Evolutionary conservation across 75 land plant genomes (phyloP), one percentile per base, ranked within the genome.

Genomic region (Pinus albicaulis): DNA sequence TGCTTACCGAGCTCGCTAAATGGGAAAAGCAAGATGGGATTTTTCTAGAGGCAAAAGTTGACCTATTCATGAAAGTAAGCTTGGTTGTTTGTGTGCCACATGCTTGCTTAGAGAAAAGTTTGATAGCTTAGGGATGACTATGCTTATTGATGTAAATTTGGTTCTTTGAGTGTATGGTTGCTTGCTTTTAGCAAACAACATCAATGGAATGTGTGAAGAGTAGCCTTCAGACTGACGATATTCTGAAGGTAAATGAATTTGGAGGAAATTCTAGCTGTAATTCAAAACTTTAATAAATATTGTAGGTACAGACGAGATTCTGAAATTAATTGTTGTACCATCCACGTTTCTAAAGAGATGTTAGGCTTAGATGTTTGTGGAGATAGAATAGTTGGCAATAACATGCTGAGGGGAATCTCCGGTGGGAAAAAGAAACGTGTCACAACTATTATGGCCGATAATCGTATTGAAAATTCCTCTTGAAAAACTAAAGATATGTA

Each of bases 11-110:
- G 85, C 87, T 95, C 55, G 90, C 89, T 61, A 91, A 80, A 75
- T 87, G 98, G 64, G 98, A 95, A 80, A 95, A 87, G 63, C 89
- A 91, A 19, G 87, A 87, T 0, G 98, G 98, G 7, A 93, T 95
- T 22, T 80, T 82, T 31, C 98, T 96, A 5, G 98, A 95, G 44
- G 85, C 98, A 26, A 96, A 95, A 57, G 82, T 95, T 15, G 98
- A 95, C 60, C 84, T 93, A 34, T 95, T 91, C 77, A 95, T 95
- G 98, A 95, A 95, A 86, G 98, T 92, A 80, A 78, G 34, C 52
- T 68, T n/a, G 23, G n/a, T 36, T 68, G 8, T 12, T 44, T 44
- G 7, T 61, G 26, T 3, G 23, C 13, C 14, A 61, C 7, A 1
- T 61, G 3, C 63, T 24, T 61, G 26, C 3, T 61, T 1, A 17